Base-by-base conservation (phyloP, 2,329 filamentous ascomycete species). In the Fusarium bulbicola region DNA sequence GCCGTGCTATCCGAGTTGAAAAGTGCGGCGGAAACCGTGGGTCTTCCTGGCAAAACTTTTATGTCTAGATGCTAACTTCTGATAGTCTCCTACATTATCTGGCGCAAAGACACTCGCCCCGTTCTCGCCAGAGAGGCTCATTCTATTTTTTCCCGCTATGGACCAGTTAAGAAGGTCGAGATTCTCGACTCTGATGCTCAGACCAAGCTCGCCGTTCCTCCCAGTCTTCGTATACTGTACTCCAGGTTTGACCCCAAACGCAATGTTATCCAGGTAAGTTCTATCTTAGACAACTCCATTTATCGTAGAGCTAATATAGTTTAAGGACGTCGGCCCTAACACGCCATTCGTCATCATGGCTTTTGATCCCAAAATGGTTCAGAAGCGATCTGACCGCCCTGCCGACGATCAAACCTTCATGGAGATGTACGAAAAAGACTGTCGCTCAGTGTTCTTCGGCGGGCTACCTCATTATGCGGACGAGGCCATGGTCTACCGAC, bases 1-100 rank as follows among this genome's bases (percentile, higher is more conserved):
- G 88, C 20, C 87, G 90, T 16, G 82, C 86, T 18, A 89, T 88
- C 79, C 88, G 90, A 24, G 88, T 85, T 26, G 90, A 92, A 80
- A 87, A 85, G 79, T 88, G 88, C 26, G 87, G 87, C 71, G 89
- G 87, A 32, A 88, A 90, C 74, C 84, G 90, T 89, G 80, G 82
- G 87, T 70, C 80, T 6, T 8, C 20, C 52, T 24, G 8, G n/a
- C n/a, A 24, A 24, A 36, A 14, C 10, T 13, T 21, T 49, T 42
- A 18, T 66, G 16, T 57, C 18, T 60, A 18, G 40, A 6, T 66
- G 21, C 78, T 83, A 43, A 83, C 45, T 43, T 58, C 2, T 54
- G 21, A 12, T 15, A 90, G 87, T 86, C 10, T 82, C 82, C 8
- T 90, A 86, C 70, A 80, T 87, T 20, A 81, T 90, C 26, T 85